Percentiles rank a stretch among this genome's conserved stretches.
Conservation (phyloP, 2,329 filamentous ascomycete species). For the Venturia nashicola region DNA sequence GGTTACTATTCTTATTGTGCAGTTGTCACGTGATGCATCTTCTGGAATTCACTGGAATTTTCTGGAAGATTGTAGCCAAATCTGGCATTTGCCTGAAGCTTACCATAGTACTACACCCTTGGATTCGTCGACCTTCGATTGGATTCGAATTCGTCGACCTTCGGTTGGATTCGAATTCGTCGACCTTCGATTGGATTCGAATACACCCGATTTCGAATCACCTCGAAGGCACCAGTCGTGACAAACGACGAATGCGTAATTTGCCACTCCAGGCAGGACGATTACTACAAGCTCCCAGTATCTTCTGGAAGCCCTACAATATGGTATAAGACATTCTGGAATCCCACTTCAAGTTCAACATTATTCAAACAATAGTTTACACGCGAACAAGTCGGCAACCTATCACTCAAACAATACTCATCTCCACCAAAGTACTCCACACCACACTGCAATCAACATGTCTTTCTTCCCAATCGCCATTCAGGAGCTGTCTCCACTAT, state of each 20-base stretch:
- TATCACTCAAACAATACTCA: constrained; percentile 19
- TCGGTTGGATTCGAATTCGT: not conserved
- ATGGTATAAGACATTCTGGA: constrained; percentile 19
- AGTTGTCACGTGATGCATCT: not conserved
- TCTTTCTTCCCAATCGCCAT: constrained; percentile 30
- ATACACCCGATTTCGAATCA: not conserved
- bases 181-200: not conserved
- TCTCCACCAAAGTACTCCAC: constrained; percentile 18
- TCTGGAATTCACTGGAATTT: not conserved
- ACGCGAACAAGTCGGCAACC: constrained; percentile 25
- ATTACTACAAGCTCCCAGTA: constrained; percentile 9
- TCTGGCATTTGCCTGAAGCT: not conserved
- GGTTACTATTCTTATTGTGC: not conserved
- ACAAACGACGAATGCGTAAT: not conserved
- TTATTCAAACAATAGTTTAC: constrained; percentile 13
- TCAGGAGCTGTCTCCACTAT: constrained; percentile 30
- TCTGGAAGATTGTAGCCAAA: not conserved
- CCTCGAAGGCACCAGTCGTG: not conserved
- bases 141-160: too few species aligned
- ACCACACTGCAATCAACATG: constrained; percentile 17
- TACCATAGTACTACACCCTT: too few species aligned
- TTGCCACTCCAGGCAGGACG: constrained; percentile 1
- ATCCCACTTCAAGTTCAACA: not conserved
- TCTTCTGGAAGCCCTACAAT: constrained; percentile 18
- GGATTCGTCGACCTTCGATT: not conserved